phyloP scores from a whole-genome alignment of 805 yeast genomes.

The Spathaspora boniae region DNA sequence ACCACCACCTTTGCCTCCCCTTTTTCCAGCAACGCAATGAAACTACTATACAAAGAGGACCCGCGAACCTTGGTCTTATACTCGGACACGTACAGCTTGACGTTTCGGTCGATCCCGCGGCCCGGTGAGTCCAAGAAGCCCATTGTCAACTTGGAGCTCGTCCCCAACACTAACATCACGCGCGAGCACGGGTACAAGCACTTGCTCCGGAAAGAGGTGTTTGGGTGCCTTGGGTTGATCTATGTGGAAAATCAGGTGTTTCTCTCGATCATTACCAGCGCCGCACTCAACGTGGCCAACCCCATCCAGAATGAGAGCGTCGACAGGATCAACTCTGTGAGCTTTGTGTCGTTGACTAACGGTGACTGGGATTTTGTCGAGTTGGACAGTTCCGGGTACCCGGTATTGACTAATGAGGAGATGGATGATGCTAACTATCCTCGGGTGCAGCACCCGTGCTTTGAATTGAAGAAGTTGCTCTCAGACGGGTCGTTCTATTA shows the following conservation, averaged over 20 bases:
- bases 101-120: conserved; percentile 16
- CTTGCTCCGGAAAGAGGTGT: conserved; percentile 39
- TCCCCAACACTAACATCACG: conserved; percentile 34
- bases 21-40: no score
- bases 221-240: conserved; percentile 80
- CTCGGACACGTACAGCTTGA: conserved; percentile 28
- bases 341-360: conserved; percentile 72
- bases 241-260: conserved; percentile 64
- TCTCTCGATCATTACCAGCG: conserved; percentile 75
- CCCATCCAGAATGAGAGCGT: conserved; percentile 81
- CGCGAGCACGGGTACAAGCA: conserved; percentile 34
- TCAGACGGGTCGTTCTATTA: conserved; percentile 89
- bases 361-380: conserved; percentile 78
- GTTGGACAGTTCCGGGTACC: conserved; percentile 65
- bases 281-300: conserved; percentile 65
- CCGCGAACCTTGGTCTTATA: conserved; percentile 29
- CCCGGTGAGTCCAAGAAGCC: conserved; percentile 17
- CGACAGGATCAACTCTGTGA: conserved; percentile 78
- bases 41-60: conserved; percentile 26
- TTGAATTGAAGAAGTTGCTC: conserved; percentile 70
- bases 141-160: conserved; percentile 47
- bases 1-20: no score
- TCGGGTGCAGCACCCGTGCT: conserved; percentile 67
- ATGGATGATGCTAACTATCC: conserved; percentile 13
- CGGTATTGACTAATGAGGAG: conserved; percentile 43